These are phyloP conservation scores for Eimeria falciformis DNA, from an alignment of 169 alveolate species.

Conservation along the genomic window DNA sequence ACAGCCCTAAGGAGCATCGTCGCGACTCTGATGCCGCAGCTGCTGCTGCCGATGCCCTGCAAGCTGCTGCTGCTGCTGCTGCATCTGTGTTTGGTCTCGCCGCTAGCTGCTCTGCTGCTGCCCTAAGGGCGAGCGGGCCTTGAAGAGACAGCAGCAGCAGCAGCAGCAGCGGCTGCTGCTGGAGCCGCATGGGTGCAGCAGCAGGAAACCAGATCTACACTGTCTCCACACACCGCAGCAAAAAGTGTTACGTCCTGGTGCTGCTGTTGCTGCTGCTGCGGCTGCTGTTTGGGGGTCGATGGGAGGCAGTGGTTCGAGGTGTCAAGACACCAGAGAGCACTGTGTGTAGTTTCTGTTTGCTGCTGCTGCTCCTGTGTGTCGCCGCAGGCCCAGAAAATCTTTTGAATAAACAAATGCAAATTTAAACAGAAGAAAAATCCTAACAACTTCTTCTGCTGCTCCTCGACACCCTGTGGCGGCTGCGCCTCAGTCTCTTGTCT, in stretches of 20 bases:
- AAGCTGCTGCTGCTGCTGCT: slow-evolving; percentile 10
- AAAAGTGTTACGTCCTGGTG: not conserved
- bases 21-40: not conserved
- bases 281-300: not conserved
- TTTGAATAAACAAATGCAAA: not conserved
- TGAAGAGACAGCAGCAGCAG: slow-evolving; percentile 16
- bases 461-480: not conserved
- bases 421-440: not conserved
- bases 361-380: not conserved
- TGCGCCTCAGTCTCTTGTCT: slow-evolving; percentile 7
- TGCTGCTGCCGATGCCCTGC: not conserved
- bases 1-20: not conserved
- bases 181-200: slow-evolving; percentile 24
- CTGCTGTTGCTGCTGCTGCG: slow-evolving; percentile 36
- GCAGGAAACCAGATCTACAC: not conserved
- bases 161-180: slow-evolving; percentile 39
- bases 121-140: not conserved
- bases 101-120: slow-evolving; percentile 40
- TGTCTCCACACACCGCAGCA: not conserved
- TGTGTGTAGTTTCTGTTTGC: not conserved
- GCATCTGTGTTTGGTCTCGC: not conserved
- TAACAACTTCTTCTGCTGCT: slow-evolving; percentile 5
- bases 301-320: not conserved
- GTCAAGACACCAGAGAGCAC: slow-evolving; percentile 21
- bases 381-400: not conserved